A percentile compares a stretch with the other conserved stretches of the same genome.
phyloP scores from a whole-genome alignment of 1,284 basidiomycete genomes.

The Trametes pubescens region DNA sequence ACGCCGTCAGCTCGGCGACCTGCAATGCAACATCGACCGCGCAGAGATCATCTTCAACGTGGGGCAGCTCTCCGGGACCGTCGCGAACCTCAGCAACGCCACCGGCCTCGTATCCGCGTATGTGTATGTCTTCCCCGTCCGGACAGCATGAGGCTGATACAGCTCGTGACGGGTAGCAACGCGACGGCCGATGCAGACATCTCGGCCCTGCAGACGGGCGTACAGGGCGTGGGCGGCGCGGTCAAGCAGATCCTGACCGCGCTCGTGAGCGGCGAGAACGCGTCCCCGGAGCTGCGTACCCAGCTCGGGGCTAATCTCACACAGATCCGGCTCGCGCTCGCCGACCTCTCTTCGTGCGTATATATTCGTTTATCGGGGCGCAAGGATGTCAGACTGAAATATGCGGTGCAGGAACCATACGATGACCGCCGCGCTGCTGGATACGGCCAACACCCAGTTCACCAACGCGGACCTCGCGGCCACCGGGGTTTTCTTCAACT shows the following conservation, averaged over 20 bases:
- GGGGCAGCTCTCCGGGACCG: constrained; percentile 26
- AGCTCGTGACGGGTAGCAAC: constrained; percentile 2
- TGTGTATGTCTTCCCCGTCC: not conserved
- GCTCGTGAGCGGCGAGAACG: constrained; percentile 22
- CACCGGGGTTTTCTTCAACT: constrained; percentile 26
- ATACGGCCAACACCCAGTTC: constrained; percentile 16
- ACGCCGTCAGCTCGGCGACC: constrained; percentile 22
- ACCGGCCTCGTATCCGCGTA: constrained; percentile 24
- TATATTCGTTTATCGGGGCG: not conserved
- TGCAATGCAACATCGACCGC: constrained; percentile 39
- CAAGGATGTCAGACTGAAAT: not conserved
- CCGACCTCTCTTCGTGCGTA: constrained; percentile 25
- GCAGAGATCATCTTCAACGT: constrained; percentile 34
- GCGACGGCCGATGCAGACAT: constrained; percentile 15
- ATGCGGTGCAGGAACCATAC: constrained; percentile 16
- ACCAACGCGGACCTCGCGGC: constrained; percentile 23
- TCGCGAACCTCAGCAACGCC: constrained; percentile 18
- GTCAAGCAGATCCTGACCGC: constrained; percentile 24
- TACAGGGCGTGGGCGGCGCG: constrained; percentile 15
- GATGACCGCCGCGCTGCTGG: constrained; percentile 14
- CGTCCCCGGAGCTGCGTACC: constrained; percentile 19
- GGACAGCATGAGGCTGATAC: too few relatives aligned
- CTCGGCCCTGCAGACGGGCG: constrained; percentile 19
- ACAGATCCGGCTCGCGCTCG: constrained; percentile 10
- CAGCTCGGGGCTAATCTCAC: constrained; percentile 26